phyloP scores from a whole-genome alignment of 495 filamentous ascomycete genomes.

The Lasiosphaeria miniovina region DNA sequence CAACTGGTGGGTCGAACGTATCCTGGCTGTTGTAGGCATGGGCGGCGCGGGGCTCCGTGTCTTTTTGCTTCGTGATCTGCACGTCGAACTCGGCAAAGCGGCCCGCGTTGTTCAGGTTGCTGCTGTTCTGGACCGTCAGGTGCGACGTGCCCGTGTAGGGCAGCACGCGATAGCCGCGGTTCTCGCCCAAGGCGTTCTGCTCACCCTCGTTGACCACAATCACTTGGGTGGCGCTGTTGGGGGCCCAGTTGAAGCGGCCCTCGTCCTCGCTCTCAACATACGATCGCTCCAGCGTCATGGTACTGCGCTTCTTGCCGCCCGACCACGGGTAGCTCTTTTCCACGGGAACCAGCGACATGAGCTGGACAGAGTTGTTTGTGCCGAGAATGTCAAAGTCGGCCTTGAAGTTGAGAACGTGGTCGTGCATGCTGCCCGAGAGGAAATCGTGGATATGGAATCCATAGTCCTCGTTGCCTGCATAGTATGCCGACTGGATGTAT shows the following conservation, averaged over 20 bases:
- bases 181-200: slow-evolving; percentile 52
- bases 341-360: slow-evolving; percentile 38
- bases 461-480: slow-evolving; percentile 51
- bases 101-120: slow-evolving; percentile 43
- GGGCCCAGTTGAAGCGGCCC: slow-evolving; percentile 49
- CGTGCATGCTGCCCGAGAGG: slow-evolving; percentile 55
- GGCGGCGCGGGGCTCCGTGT: slow-evolving; percentile 49
- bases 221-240: slow-evolving; percentile 49
- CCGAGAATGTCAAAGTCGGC: slow-evolving; percentile 55
- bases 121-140: slow-evolving; percentile 48
- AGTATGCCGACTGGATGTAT: slow-evolving; percentile 55
- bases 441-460: slow-evolving; percentile 56
- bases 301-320: slow-evolving; percentile 45
- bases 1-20: slow-evolving; percentile 47
- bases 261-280: slow-evolving; percentile 46
- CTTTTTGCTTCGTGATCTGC: slow-evolving; percentile 50
- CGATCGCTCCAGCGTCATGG: slow-evolving; percentile 49
- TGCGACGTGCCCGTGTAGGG: slow-evolving; percentile 38
- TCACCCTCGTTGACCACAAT: slow-evolving; percentile 51
- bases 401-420: slow-evolving; percentile 60
- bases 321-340: slow-evolving; percentile 44
- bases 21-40: slow-evolving; percentile 49
- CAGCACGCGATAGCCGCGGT: slow-evolving; percentile 53
- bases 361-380: slow-evolving; percentile 46
- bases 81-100: slow-evolving; percentile 51